A percentile compares a stretch with the other conserved stretches of the same genome.
Evolutionary conservation across 179 eudicot species (phyloP).

Genomic region (Heliamphora ciliata): DNA sequence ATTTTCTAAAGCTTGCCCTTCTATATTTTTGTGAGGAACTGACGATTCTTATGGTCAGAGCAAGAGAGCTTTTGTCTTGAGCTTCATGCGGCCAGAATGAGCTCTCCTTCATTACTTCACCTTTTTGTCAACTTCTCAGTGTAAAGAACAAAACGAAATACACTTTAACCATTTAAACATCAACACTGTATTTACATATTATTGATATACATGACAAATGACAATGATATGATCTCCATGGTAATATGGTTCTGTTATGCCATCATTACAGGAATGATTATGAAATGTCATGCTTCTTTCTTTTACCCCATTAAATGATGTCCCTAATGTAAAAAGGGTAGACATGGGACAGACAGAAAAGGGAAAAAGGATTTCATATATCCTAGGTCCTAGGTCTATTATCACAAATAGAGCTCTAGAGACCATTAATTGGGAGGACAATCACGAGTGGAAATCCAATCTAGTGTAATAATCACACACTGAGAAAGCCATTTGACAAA

Average conservation of each 20-base stretch:
- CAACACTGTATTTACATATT: not conserved
- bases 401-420: not conserved
- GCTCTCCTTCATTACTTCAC: conserved; percentile 17
- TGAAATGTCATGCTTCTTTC: conserved; percentile 3
- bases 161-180: conserved; percentile 9
- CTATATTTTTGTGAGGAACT: conserved; percentile 15
- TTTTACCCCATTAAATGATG: not conserved
- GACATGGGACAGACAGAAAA: not conserved
- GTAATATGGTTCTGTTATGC: not conserved
- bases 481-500: no score
- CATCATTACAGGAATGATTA: conserved; percentile 4
- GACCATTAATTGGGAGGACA: conserved; percentile 1
- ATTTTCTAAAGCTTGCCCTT: conserved; percentile 7
- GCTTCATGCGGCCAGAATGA: conserved; percentile 15
- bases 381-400: not conserved
- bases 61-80: conserved; percentile 4
- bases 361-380: not conserved
- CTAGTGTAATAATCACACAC: no score
- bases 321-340: not conserved
- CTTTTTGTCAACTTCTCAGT: conserved; percentile 18
- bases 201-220: not conserved
- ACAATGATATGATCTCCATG: conserved; percentile 6
- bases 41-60: conserved; percentile 18
- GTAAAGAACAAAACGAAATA: conserved; percentile 14
- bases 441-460: not conserved